Conservation (phyloP, 768 basidiomycete species). For the Pholiota microspora region DNA sequence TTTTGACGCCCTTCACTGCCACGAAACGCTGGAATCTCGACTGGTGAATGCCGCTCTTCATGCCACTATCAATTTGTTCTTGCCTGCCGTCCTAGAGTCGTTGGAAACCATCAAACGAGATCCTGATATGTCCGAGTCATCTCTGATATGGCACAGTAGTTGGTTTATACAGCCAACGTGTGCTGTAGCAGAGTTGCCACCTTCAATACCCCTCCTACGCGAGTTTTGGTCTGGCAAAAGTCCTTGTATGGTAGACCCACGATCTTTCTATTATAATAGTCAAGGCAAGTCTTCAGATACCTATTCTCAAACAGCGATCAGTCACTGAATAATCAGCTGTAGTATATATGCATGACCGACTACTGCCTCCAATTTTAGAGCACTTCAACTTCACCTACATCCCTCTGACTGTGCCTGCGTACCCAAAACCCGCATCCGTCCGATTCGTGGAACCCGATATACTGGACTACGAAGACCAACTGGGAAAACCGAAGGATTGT, state of each 20-base stretch:
- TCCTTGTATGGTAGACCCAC: constrained; percentile 31
- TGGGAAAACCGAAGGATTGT: constrained; percentile 29
- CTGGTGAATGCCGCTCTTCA: constrained; percentile 47
- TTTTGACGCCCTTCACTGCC: constrained; percentile 9
- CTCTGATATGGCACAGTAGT: constrained; percentile 41
- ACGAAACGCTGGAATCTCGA: constrained; percentile 17
- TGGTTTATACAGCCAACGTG: constrained; percentile 38
- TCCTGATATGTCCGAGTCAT: constrained; percentile 19
- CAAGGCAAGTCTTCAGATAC: constrained; percentile 36
- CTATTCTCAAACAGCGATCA: background rate
- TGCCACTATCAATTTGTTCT: constrained; percentile 38
- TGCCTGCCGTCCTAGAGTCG: constrained; percentile 39
- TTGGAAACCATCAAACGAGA: constrained; percentile 28
- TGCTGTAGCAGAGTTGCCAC: constrained; percentile 17
- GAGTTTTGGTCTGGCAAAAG: constrained; percentile 16
- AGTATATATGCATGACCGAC: constrained; percentile 51
- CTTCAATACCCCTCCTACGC: constrained; percentile 18
- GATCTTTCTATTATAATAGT: constrained; percentile 50
- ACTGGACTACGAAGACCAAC: background rate
- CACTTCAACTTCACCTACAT: constrained; percentile 41
- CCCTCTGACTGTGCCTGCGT: constrained; percentile 23
- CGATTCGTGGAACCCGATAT: background rate
- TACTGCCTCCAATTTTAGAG: constrained; percentile 40
- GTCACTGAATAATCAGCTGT: background rate
- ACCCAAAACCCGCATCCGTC: constrained; percentile 8